Base-by-base conservation (phyloP, 495 filamentous ascomycete genomes). In the Pseudotulostoma volvatum region DNA sequence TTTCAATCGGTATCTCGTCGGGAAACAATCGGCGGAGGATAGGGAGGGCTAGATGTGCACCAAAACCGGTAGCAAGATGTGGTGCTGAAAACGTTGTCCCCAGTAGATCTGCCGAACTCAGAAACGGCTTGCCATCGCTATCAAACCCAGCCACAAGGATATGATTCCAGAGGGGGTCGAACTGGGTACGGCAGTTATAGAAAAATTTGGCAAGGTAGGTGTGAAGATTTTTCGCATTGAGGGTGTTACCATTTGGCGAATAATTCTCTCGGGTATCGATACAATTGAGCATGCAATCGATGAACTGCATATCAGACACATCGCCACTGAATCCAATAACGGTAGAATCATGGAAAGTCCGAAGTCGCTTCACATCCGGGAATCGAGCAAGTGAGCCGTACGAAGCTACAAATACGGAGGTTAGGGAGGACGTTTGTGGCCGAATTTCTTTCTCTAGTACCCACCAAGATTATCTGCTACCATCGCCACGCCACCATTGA, bases 311-410 rank as follows among this genome's bases (percentile, higher is more conserved):
- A 67, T 97, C 90, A 43, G 80, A 87, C 38, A 97, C 83, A 65
- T 96, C 81, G 60, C 92, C 83, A 58, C 85, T 79, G 67, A 93
- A 88, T 44, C 84, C 80, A 54, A 96, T 60, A 40, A 95, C 61
- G 18, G 80, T 77, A 31, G 73, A 65, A 18, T 66, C 57, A 47
- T 74, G 69, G 62, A 97, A 96, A 42, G 73, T 67, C 44, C 81
- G 82, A 42, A 97, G 81, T 44, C 72, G 73, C 51, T 95, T 87
- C 47, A 95, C 83, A 61, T 93, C 82, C 49, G 84, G 83, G 70
- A 96, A 97, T 49, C 90, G 85, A 30, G 90, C 85, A 38, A 97
- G 79, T 39, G 88, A 94, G 49, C 90, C 90, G 62, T 97, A 97
- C 35, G 92, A 96, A 43, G 90, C 90, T 94, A 33, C 23, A 7